Conservation (phyloP, 176 grass and related monocot genomes). For the Pharus latifolius region DNA sequence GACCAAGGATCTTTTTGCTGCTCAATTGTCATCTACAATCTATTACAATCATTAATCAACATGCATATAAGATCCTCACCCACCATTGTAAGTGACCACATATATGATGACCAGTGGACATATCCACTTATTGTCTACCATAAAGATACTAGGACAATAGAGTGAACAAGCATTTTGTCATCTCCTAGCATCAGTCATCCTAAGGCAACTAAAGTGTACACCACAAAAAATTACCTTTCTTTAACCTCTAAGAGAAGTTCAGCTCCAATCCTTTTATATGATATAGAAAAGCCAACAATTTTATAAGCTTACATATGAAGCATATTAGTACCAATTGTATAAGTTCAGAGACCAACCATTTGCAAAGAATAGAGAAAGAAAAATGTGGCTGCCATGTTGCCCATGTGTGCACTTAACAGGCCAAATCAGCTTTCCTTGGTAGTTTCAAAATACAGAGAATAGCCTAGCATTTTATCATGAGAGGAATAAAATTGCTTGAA, state of each 20-base stretch:
- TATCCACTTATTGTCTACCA: background rate
- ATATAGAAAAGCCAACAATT: slow-evolving; percentile 1
- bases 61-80: background rate
- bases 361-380: background rate
- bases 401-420: background rate
- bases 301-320: background rate
- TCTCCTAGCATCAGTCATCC: background rate
- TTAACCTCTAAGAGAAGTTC: background rate
- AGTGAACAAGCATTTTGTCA: background rate
- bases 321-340: background rate
- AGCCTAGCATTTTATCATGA: background rate
- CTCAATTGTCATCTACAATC: background rate
- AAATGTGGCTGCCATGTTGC: background rate
- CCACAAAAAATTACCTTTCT: background rate
- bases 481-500: background rate
- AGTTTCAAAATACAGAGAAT: background rate
- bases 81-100: background rate
- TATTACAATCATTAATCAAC: background rate
- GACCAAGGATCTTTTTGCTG: background rate
- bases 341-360: background rate
- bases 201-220: background rate
- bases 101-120: background rate
- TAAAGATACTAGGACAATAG: background rate
- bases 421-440: background rate
- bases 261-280: background rate